phyloP scores from a whole-genome alignment of 306 rosid genomes.

The Styphnolobium japonicum region DNA sequence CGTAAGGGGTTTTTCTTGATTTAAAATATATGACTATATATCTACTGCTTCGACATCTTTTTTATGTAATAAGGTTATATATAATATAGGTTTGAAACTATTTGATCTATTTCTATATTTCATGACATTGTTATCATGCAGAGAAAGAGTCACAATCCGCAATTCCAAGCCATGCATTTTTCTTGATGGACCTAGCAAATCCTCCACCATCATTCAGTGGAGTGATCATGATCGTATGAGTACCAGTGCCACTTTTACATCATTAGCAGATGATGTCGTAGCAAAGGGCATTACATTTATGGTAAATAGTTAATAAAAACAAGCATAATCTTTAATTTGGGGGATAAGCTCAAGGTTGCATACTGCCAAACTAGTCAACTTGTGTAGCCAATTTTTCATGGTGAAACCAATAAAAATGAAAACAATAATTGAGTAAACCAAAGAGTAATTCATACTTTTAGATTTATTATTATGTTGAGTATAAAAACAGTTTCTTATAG shows the following conservation, averaged over 20 bases:
- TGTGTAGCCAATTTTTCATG: background rate
- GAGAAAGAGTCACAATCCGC: background rate
- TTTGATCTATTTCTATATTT: no score
- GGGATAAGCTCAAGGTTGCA: no score
- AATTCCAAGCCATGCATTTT: background rate
- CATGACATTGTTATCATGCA: background rate
- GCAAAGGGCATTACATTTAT: slow-evolving; percentile 16
- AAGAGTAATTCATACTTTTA: background rate
- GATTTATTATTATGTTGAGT: background rate
- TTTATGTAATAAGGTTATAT: no score
- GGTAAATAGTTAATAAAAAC: background rate
- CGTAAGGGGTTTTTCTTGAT: background rate
- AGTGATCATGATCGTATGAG: background rate
- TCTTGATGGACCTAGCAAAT: slow-evolving; percentile 1
- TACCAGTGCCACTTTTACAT: background rate
- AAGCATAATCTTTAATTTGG: no score
- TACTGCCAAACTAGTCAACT: no score
- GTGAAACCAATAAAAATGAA: background rate
- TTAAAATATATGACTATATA: background rate
- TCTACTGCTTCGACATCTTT: background rate
- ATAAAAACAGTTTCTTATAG: background rate
- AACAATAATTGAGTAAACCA: background rate
- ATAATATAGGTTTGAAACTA: no score
- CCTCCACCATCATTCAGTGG: background rate
- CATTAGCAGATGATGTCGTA: background rate